Evolutionary conservation across 257 asterid genomes (phyloP).

Genomic region (Nicotiana tomentosiformis): DNA sequence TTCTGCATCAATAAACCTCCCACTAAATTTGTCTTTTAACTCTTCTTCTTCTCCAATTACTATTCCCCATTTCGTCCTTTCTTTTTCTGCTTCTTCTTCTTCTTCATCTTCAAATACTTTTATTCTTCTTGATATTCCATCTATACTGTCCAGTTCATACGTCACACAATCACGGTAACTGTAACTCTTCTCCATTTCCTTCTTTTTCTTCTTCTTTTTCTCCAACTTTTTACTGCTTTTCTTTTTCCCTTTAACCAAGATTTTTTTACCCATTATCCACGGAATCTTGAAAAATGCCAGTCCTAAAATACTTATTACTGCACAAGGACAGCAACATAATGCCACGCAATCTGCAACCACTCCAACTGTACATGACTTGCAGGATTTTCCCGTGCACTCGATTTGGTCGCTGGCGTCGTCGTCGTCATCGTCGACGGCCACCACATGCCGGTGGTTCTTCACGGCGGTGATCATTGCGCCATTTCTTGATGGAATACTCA

Average conservation of each 20-base stretch:
- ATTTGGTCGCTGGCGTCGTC: conserved; percentile 37
- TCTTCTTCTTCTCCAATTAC: conserved; percentile 28
- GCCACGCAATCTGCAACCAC: conserved; percentile 94
- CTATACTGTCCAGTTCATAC: conserved; percentile 28
- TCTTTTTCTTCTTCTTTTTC: conserved; percentile 11
- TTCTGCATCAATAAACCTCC: conserved; percentile 42
- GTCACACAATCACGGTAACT: conserved; percentile 18
- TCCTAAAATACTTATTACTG: conserved; percentile 60
- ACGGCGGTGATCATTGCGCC: conserved; percentile 9
- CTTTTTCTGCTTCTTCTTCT: not conserved
- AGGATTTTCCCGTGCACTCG: conserved; percentile 62
- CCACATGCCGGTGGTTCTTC: conserved; percentile 16
- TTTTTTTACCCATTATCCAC: conserved; percentile 65
- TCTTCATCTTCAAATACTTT: conserved; percentile 8
- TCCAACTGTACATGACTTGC: conserved; percentile 84
- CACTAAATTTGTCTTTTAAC: conserved; percentile 27
- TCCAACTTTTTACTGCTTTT: conserved; percentile 23
- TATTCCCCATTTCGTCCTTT: conserved; percentile 10
- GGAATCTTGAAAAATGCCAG: conserved; percentile 76
- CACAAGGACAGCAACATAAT: conserved; percentile 92
- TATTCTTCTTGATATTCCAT: conserved; percentile 12
- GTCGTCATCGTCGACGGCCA: conserved; percentile 1
- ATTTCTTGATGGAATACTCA: conserved; percentile 5
- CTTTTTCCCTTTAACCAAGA: conserved; percentile 28
- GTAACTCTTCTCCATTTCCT: conserved; percentile 13